Base-by-base conservation (phyloP, 2,329 filamentous ascomycete genomes). In the Reticulascus tulasneorum region DNA sequence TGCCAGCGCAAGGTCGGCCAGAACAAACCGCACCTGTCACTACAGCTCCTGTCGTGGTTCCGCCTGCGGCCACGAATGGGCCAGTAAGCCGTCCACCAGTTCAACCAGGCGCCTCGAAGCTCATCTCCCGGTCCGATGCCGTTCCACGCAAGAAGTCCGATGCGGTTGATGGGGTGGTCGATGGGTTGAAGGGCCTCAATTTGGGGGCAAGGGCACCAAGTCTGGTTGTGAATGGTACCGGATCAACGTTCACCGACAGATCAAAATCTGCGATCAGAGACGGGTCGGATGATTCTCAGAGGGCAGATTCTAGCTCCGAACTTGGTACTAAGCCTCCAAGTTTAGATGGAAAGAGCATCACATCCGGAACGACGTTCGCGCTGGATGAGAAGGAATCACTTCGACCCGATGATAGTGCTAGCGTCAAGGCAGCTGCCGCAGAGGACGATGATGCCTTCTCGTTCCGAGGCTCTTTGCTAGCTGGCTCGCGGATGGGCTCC, bases 331-430 rank as follows among this genome's bases (percentile, higher is more conserved):
- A 96, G 62, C 86, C 87, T 33, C 84, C 87, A 23, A 96, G 89
- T 55, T 72, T 95, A 25, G 91, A 96, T 58, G 89, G 86, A 31
- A 96, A 96, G 66, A 96, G 90, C 58, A 86, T 94, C 51, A 88
- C 88, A 5, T 97, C 91, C 18, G 88, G 87, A 12, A 94, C 88
- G 5, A 96, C 91, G 0, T 96, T 95, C 63, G 89, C 87, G n/a
- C 70, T 96, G 55, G 91, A 97, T 53, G 91, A 97, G 62, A 96
- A 96, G 59, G 91, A 96, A 58, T 96, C 90, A 6, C 72, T 96
- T 35, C 83, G 90, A 10, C 91, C 91, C 8, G 91, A 97, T 62
- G 91, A 97, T 56, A 96, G 91, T 60, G 91, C 91, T 22, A 96
- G 90, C 56, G 84, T 95, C 12, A 88, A 94, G 60, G 79, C 79